Percentiles rank a stretch among this genome's conserved stretches.
Evolutionary conservation across 768 basidiomycete genomes (phyloP).

Genomic region (Gloeophyllum trabeum): DNA sequence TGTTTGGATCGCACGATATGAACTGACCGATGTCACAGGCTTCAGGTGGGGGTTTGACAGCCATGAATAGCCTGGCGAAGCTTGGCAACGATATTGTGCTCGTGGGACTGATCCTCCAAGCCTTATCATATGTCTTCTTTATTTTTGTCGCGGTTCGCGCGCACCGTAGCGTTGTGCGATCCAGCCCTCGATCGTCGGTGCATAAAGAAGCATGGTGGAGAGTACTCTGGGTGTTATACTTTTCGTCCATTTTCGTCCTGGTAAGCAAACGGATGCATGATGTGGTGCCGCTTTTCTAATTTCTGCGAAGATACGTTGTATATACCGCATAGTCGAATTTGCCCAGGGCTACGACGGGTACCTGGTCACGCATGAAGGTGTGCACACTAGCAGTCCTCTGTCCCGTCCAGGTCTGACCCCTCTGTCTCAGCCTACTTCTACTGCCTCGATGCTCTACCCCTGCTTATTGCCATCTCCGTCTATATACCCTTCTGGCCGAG

Average conservation of each 20-base stretch:
- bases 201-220: constrained; percentile 11
- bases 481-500: constrained; percentile 61
- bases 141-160: constrained; percentile 8
- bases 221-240: constrained; percentile 12
- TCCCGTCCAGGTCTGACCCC: background rate
- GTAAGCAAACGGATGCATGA: no score
- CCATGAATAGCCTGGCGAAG: constrained; percentile 3
- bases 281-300: no score
- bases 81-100: constrained; percentile 13
- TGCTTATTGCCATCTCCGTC: constrained; percentile 45
- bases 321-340: constrained; percentile 18
- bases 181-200: constrained; percentile 2
- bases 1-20: background rate
- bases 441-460: constrained; percentile 52
- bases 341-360: constrained; percentile 11
- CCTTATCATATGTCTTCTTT: constrained; percentile 14
- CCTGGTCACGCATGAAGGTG: constrained; percentile 16
- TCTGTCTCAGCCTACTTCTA: constrained; percentile 51
- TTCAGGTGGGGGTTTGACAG: constrained; percentile 14
- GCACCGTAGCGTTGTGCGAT: constrained; percentile 8
- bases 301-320: constrained; percentile 13
- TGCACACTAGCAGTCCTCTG: background rate
- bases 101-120: constrained; percentile 15
- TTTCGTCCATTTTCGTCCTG: constrained; percentile 14
- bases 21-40: constrained; percentile 6